Percentiles rank a stretch among this genome's conserved stretches.
These are phyloP conservation scores for Suillus spraguei DNA, from an alignment of 768 basidiomycete genomes.

Conservation along the genomic window DNA sequence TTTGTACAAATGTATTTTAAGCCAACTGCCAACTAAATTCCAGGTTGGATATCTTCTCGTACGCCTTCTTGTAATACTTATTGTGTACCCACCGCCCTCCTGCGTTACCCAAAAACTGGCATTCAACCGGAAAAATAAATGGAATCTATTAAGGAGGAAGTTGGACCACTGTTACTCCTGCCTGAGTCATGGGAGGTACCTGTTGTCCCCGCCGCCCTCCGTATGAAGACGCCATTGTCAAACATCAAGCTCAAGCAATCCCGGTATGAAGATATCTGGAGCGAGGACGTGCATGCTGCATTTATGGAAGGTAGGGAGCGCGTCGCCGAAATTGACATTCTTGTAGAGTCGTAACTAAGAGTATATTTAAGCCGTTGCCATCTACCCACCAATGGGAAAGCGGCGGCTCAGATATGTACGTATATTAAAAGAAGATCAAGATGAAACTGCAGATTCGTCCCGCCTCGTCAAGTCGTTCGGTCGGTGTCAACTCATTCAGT, in stretches of 20 bases:
- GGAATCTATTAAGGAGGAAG: constrained; percentile 22
- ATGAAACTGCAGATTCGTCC: constrained; percentile 13
- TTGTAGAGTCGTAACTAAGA: constrained; percentile 11
- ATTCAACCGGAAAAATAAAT: constrained; percentile 14
- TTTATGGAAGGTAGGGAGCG: constrained; percentile 37
- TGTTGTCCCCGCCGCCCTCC: not conserved
- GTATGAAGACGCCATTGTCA: not conserved
- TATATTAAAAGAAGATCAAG: constrained; percentile 21
- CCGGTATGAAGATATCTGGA: constrained; percentile 37
- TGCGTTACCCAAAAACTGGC: constrained; percentile 18
- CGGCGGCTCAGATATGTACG: constrained; percentile 37
- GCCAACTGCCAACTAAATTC: constrained; percentile 7
- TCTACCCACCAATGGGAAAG: constrained; percentile 40
- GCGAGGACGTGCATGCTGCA: constrained; percentile 36
- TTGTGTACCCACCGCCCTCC: not conserved
- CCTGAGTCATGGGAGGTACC: constrained; percentile 11
- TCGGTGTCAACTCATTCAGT: constrained; percentile 42
- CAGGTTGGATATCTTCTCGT: constrained; percentile 13
- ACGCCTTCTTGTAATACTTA: not conserved
- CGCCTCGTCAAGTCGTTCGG: constrained; percentile 33
- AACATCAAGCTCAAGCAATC: constrained; percentile 29
- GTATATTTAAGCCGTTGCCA: constrained; percentile 25
- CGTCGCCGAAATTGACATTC: not conserved
- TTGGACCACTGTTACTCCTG: constrained; percentile 18
- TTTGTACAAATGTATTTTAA: constrained; percentile 17